Evolutionary conservation across 139 green algal genomes (phyloP), one percentile per base, ranked within the genome.

Genomic region (Microglena sp.): DNA sequence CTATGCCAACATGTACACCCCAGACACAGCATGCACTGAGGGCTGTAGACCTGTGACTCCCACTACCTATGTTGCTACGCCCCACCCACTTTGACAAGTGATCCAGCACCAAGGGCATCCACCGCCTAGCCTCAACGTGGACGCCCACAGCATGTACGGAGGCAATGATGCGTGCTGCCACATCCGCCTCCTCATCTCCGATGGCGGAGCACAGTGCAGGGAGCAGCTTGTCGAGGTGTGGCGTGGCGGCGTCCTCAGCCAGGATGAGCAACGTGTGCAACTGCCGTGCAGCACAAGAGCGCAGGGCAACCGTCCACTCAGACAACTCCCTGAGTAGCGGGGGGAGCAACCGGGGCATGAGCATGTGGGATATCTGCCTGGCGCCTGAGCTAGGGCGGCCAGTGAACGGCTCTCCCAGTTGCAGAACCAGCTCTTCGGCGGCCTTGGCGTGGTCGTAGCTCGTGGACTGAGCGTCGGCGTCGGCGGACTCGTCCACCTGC

Each of bases 21-120:
- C n/a, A n/a, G n/a, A n/a, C n/a, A n/a, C n/a, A n/a, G n/a, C n/a
- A n/a, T n/a, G n/a, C n/a, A n/a, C n/a, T n/a, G n/a, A n/a, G n/a
- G n/a, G n/a, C n/a, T n/a, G n/a, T n/a, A n/a, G n/a, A n/a, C n/a
- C n/a, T n/a, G n/a, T n/a, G n/a, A n/a, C n/a, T n/a, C n/a, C n/a
- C n/a, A n/a, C n/a, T n/a, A n/a, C n/a, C n/a, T n/a, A n/a, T n/a
- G n/a, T n/a, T n/a, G n/a, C n/a, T n/a, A n/a, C n/a, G n/a, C n/a
- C n/a, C n/a, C n/a, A 60, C 67, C 63, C 27, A 73, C 67, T 73
- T 67, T n/a, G 64, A 45, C 21, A 82, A 22, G 3, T 68, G 43
- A 58, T 92, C 86, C 5, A 85, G 57, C 22, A 74, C 35, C 22
- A 86, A 67, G 1, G 77, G 82, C 62, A 89, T 62, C 86, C 86